Conservation (phyloP, 768 basidiomycete species). For the Daedaleopsis sinensis region DNA sequence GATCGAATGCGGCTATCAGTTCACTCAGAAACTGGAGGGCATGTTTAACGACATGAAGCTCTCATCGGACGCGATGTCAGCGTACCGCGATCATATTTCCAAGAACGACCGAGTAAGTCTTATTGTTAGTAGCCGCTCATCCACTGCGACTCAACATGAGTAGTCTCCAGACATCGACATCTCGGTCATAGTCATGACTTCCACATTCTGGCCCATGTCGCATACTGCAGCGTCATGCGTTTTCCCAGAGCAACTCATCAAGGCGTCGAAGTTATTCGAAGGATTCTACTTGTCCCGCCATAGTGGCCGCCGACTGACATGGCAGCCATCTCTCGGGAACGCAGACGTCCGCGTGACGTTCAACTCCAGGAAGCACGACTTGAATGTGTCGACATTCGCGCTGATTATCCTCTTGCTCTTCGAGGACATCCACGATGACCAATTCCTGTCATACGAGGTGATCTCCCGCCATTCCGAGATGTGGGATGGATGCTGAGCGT, state of each 20-base stretch:
- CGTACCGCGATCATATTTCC: conserved; percentile 65
- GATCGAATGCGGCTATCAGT: conserved; percentile 94
- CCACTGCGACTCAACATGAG: background rate
- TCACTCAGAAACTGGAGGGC: conserved; percentile 96
- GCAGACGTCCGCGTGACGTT: conserved; percentile 88
- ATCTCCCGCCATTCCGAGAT: conserved; percentile 24
- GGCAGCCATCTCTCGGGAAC: conserved; percentile 89
- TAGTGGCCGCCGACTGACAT: conserved; percentile 86
- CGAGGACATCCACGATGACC: conserved; percentile 66
- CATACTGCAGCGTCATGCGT: conserved; percentile 65
- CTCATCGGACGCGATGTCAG: conserved; percentile 78
- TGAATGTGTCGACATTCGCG: conserved; percentile 91
- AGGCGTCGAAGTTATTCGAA: conserved; percentile 78
- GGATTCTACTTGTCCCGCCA: conserved; percentile 89
- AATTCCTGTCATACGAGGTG: conserved; percentile 78
- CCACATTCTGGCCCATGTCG: conserved; percentile 94
- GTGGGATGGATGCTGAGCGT: background rate
- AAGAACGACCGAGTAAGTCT: conserved; percentile 57
- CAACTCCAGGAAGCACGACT: conserved; percentile 78
- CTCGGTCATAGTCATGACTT: conserved; percentile 91
- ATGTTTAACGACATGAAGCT: conserved; percentile 99
- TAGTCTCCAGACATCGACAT: conserved; percentile 81
- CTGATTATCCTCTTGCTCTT: conserved; percentile 88
- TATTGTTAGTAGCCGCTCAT: background rate
- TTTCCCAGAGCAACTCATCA: conserved; percentile 65